Base-by-base conservation (phyloP, 2,329 filamentous ascomycete species). In the Epichloe coenophiala region DNA sequence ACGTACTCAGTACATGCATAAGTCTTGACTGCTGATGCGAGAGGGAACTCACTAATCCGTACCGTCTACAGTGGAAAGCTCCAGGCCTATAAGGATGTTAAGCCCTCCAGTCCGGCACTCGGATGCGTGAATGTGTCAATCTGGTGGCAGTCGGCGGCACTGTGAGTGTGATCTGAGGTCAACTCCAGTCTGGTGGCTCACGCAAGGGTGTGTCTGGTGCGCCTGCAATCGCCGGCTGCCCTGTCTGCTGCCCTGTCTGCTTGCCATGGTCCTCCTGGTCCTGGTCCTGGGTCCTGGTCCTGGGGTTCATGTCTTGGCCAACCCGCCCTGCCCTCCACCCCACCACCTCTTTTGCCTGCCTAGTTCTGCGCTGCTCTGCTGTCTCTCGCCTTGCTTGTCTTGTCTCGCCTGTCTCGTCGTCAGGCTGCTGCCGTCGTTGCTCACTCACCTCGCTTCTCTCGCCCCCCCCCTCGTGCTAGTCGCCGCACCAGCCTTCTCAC, bases 401-500 rank as follows among this genome's bases (percentile, higher is more conserved):
- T 5, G 47, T 17, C 6, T 31, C 38, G 35, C 27, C n/a, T 37
- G 44, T 33, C 45, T 47, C n/a, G 23, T 50, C 27, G 40, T 46
- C 42, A 39, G 44, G 39, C 51, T 48, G 45, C 48, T 45, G 45
- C 51, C 9, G 45, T 35, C 19, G 45, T 21, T 13, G 19, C 36
- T 31, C 27, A 31, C 42, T 31, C 27, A 31, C 42, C 42, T 44
- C 42, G 15, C 23, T 19, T 23, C 33, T 17, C 33, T 40, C 23
- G 36, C 50, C 47, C 45, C 31, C 43, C 50, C 47, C 45, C 38
- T 47, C 38, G 19, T 44, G 44, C 49, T 51, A 21, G 45, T 48
- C 50, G 40, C 50, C 23, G 17, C 50, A 49, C 51, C 45, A 48
- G 46, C 45, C 49, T 51, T 41, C 52, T 47, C 52, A 47, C 42